phyloP scores from a whole-genome alignment of 257 asterid species.

The Apocynum venetum region DNA sequence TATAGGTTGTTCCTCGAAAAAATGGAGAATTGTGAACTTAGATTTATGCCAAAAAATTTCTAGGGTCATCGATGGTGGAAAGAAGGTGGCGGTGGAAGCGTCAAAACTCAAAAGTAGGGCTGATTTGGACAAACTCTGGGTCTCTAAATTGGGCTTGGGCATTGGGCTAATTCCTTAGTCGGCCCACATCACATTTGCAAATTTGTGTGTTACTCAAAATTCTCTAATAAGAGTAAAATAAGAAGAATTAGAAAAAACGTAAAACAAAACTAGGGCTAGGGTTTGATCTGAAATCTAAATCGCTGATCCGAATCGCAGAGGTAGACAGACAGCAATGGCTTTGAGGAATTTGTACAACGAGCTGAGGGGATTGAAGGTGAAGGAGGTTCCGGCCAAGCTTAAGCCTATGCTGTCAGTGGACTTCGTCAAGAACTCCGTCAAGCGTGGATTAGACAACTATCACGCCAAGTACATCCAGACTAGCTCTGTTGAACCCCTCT shows the following conservation, averaged over 20 bases:
- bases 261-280: constrained; percentile 13
- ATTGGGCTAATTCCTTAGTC: not conserved
- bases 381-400: constrained; percentile 65
- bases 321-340: constrained; percentile 40
- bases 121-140: not conserved
- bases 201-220: not conserved
- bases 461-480: constrained; percentile 75
- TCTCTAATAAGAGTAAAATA: too few relatives aligned
- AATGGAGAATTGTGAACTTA: too few relatives aligned
- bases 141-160: not conserved
- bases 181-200: not conserved
- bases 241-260: not conserved
- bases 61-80: not conserved
- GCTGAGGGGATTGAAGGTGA: constrained; percentile 74
- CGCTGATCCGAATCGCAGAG: not conserved
- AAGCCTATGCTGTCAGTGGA: constrained; percentile 58
- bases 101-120: not conserved
- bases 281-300: constrained; percentile 20
- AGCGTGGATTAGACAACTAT: constrained; percentile 56
- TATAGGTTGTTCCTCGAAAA: too few relatives aligned
- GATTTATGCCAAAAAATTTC: too few relatives aligned
- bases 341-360: constrained; percentile 64
- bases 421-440: constrained; percentile 35
- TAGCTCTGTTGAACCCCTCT: constrained; percentile 55
- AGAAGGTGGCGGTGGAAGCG: not conserved